Base-by-base conservation (phyloP, 495 filamentous ascomycete genomes). In the Parathielavia appendiculata region DNA sequence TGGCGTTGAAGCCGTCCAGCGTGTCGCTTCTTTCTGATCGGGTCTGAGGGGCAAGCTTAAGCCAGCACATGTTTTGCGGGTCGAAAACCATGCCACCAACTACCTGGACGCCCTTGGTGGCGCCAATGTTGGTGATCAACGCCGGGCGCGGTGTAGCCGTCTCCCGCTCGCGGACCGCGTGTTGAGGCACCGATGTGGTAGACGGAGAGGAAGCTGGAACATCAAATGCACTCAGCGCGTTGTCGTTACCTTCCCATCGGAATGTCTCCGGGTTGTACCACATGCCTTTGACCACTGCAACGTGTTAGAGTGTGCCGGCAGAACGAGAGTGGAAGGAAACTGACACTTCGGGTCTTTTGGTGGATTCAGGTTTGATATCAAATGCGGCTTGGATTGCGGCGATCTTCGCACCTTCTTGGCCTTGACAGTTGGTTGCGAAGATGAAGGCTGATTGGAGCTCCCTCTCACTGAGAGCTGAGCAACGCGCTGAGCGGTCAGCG, bases 11-110 rank as follows among this genome's bases (percentile, higher is more conserved):
- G 8, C 89, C 84, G 73, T 93, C 89, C 61, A 86, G 74, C 4
- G 77, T 73, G 54, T 79, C 79, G 52, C 63, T 66, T 10, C 61
- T 48, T 12, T 76, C 71, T 16, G 76, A 65, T 30, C 39, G 61
- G 39, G 72, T 73, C 14, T 69, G 67, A 1, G 78, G 73, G 3
- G 75, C 81, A 26, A 88, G 75, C 67, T 91, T 93, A 34, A 96
- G 79, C 92, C 92, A 97, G 70, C 89, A 90, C 92, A 97, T 98
- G 53, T 87, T 89, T 53, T 86, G 84, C 8, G 95, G 95, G 72
- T 98, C 93, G 70, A 97, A 98, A 23, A 98, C 86, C 93, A 98
- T 98, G 62, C 88, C 89, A 22, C 90, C 87, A 57, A 95, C 90
- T 30, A 95, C 86, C 73, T 96, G 92, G 13, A 96, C 88, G 58